Percentiles rank a stretch among this genome's conserved stretches.
Conservation (phyloP, 75 land plant genomes). For the Picea sitchensis region DNA sequence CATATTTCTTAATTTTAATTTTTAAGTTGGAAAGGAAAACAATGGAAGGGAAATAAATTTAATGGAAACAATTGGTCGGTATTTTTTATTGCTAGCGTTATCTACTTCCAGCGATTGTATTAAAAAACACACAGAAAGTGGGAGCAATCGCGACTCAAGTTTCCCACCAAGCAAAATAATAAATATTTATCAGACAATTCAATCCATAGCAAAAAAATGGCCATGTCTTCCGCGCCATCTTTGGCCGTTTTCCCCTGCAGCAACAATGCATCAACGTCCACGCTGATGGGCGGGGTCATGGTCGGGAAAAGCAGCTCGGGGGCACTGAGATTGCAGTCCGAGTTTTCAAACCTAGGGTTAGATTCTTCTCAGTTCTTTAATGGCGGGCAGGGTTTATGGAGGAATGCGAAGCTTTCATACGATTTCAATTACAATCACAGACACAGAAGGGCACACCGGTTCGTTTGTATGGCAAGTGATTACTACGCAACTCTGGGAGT, state of each 20-base stretch:
- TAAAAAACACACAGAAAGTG: no score
- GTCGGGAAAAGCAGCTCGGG: background rate
- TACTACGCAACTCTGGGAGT: slow-evolving; percentile 85
- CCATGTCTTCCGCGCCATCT: slow-evolving; percentile 4
- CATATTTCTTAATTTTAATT: no score
- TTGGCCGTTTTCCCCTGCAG: background rate
- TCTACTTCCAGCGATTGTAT: no score
- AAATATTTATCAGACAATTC: no score
- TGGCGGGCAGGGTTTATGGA: background rate
- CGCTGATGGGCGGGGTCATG: background rate
- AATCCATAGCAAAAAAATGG: background rate
- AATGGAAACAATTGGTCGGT: no score
- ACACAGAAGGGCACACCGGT: background rate
- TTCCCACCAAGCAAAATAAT: no score
- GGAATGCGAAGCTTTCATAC: background rate
- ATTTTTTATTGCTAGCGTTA: no score
- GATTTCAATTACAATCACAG: background rate
- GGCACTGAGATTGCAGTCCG: background rate
- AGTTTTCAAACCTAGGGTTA: background rate
- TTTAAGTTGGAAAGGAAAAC: no score
- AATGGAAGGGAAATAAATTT: no score
- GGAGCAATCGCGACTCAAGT: no score
- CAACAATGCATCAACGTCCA: background rate
- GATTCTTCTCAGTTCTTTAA: background rate
- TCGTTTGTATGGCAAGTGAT: slow-evolving; percentile 44